These are phyloP conservation scores for Parachaetomium inaequale DNA, from an alignment of 495 filamentous ascomycete species.

Conservation along the genomic window DNA sequence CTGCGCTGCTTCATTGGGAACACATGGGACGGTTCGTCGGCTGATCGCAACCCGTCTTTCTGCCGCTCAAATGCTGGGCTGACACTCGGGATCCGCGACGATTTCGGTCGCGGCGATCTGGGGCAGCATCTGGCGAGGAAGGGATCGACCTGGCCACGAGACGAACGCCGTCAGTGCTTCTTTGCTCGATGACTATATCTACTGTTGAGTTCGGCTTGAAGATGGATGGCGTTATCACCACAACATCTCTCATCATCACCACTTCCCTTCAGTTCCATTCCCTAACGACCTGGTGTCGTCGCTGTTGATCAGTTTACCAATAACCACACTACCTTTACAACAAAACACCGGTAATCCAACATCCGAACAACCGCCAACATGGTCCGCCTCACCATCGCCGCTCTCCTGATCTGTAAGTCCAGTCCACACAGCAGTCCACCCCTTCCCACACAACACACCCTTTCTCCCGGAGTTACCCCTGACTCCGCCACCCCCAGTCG, in stretches of 20 bases:
- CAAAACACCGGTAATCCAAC: neutral
- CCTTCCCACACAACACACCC: neutral
- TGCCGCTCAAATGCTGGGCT: neutral
- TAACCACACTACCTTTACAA: neutral
- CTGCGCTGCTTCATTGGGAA: neutral
- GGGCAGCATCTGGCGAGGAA: neutral
- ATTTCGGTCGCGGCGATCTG: conserved; percentile 5
- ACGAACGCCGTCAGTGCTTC: neutral
- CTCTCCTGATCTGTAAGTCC: conserved; percentile 35
- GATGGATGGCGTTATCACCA: conserved; percentile 15
- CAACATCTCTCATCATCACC: conserved; percentile 6
- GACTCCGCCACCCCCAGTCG: conserved; percentile 24
- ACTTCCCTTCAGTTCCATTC: conserved; percentile 2
- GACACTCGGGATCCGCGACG: conserved; percentile 7
- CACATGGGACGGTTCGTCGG: neutral
- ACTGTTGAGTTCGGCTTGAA: neutral
- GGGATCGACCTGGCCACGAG: neutral
- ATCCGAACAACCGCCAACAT: conserved; percentile 31
- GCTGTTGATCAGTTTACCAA: conserved; percentile 3
- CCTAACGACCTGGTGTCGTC: conserved; percentile 26
- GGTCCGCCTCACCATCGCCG: conserved; percentile 36
- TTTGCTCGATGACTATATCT: neutral
- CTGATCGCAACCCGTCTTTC: neutral
- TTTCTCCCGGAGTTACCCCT: neutral
- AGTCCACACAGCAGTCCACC: too few species aligned